phyloP scores from a whole-genome alignment of 257 asterid species.

The Nicotiana obtusifolia region DNA sequence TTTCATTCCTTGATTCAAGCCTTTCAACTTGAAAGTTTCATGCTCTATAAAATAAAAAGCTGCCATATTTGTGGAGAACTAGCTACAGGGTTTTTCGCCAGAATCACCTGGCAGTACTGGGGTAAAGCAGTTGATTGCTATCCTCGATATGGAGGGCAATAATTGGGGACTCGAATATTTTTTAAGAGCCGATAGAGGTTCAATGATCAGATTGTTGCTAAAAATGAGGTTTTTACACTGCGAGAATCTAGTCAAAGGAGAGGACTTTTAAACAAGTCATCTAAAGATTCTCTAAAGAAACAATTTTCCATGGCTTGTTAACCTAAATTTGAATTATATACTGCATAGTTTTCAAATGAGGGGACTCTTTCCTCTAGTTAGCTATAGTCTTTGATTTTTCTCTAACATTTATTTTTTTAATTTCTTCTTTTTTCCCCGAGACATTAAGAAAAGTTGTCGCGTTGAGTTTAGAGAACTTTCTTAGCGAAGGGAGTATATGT shows the following conservation, averaged over 20 bases:
- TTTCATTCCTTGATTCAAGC: background rate
- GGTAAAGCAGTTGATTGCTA: background rate
- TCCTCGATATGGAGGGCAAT: background rate
- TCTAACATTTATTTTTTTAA: background rate
- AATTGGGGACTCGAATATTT: background rate
- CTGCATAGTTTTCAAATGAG: background rate
- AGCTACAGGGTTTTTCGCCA: background rate
- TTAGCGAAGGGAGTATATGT: background rate
- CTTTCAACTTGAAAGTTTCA: background rate
- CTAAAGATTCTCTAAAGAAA: background rate
- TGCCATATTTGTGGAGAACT: background rate
- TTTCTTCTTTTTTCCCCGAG: background rate
- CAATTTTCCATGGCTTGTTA: background rate
- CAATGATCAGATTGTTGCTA: background rate
- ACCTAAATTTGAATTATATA: background rate
- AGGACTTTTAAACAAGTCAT: background rate
- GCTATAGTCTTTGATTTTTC: background rate
- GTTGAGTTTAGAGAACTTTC: background rate
- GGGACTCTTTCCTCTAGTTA: background rate
- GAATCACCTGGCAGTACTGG: background rate
- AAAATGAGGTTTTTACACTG: background rate
- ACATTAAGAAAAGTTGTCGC: background rate
- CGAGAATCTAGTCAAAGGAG: background rate
- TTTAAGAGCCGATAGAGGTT: background rate
- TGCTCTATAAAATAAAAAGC: background rate